A percentile compares a stretch with the other conserved stretches of the same genome.
Conservation (phyloP, 83 land plant species). For the Picea abies region DNA sequence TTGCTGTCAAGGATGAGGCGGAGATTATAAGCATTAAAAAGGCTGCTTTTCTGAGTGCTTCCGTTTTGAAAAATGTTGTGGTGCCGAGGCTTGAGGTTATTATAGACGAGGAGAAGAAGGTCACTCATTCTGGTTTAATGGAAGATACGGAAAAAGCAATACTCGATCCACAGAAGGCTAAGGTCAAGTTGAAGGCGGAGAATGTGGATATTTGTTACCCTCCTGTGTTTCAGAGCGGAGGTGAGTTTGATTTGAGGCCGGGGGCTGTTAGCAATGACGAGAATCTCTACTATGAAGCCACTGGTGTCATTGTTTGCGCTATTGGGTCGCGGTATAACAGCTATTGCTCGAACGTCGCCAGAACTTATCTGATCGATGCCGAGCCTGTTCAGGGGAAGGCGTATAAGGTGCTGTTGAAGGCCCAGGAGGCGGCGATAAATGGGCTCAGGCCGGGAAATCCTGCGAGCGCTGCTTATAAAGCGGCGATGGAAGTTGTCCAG, state of each 20-base stretch:
- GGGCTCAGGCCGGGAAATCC: constrained; percentile 72
- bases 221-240: constrained; percentile 96
- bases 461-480: constrained; percentile 60
- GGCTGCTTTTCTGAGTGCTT: constrained; percentile 67
- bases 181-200: constrained; percentile 83
- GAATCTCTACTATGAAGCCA: constrained; percentile 79
- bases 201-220: constrained; percentile 97
- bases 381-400: constrained; percentile 75
- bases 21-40: constrained; percentile 77
- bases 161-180: constrained; percentile 75
- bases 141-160: constrained; percentile 85
- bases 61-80: constrained; percentile 76
- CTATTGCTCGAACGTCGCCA: constrained; percentile 95
- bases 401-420: constrained; percentile 76
- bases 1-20: constrained; percentile 70
- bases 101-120: constrained; percentile 92
- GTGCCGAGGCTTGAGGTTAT: constrained; percentile 87
- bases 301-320: constrained; percentile 87
- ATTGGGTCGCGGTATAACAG: constrained; percentile 86
- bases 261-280: constrained; percentile 94
- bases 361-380: constrained; percentile 88
- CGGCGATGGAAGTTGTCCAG: constrained; percentile 71
- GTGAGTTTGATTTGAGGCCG: constrained; percentile 88
- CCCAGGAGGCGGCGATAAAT: constrained; percentile 85
- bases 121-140: constrained; percentile 85